Conservation (phyloP, 139 green algal species). For the Marvania coccoides region DNA sequence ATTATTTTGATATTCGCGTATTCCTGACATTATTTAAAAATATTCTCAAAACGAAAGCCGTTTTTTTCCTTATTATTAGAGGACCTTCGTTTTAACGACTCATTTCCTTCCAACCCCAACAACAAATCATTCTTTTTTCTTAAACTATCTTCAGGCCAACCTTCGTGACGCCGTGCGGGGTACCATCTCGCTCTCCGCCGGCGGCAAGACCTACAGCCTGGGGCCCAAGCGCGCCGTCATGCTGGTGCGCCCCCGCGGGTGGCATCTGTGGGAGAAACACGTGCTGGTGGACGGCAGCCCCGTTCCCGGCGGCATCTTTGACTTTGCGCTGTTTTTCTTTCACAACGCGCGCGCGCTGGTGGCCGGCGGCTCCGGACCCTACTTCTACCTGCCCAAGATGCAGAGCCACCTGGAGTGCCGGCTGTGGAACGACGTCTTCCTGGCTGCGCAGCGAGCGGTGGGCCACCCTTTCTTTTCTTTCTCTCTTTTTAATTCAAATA, state of each 20-base stretch:
- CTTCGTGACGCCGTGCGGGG: slow-evolving; percentile 11
- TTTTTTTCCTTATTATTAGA: too few species aligned
- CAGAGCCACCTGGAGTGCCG: slow-evolving; percentile 73
- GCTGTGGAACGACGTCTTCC: slow-evolving; percentile 70
- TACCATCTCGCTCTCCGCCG: slow-evolving; percentile 46
- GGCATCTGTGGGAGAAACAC: slow-evolving; percentile 83
- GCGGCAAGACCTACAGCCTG: slow-evolving; percentile 60
- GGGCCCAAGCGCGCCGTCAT: slow-evolving; percentile 2
- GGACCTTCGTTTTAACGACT: not conserved
- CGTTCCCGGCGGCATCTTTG: slow-evolving; percentile 56
- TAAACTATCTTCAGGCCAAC: not conserved
- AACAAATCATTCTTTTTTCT: too few species aligned
- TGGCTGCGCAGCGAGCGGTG: slow-evolving; percentile 6
- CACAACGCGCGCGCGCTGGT: slow-evolving; percentile 56
- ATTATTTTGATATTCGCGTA: too few species aligned
- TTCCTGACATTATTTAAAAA: too few species aligned
- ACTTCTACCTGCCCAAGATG: slow-evolving; percentile 94
- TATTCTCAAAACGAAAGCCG: too few species aligned
- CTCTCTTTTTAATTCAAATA: too few species aligned
- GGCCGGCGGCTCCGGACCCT: slow-evolving; percentile 48
- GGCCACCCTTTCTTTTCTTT: too few species aligned
- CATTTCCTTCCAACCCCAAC: not conserved
- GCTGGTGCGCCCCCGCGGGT: slow-evolving; percentile 25
- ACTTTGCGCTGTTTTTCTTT: slow-evolving; percentile 89
- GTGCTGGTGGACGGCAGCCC: slow-evolving; percentile 67